These are phyloP conservation scores for Balakata baccata DNA, from an alignment of 345 rosid genomes.

Conservation along the genomic window DNA sequence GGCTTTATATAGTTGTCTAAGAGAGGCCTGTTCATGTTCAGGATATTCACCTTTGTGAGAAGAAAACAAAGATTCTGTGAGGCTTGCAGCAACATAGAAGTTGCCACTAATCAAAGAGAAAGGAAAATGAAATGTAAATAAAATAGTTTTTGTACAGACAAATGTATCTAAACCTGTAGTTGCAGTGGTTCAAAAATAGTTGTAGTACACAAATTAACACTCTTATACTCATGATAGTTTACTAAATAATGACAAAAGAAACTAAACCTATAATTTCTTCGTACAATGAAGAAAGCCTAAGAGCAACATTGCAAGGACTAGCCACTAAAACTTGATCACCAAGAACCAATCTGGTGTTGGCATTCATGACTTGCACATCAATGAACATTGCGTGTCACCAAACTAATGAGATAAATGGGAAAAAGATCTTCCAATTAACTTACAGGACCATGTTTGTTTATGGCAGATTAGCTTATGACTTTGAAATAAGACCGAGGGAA, in stretches of 20 bases:
- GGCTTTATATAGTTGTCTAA: constrained; percentile 72
- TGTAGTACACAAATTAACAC: too few species aligned
- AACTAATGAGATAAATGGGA: constrained; percentile 14
- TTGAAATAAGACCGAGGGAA: neutral
- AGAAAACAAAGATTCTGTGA: constrained; percentile 88
- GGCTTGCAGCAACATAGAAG: constrained; percentile 49
- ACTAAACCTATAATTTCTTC: constrained; percentile 88
- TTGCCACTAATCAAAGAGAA: neutral
- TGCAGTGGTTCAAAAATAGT: neutral
- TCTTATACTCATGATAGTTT: neutral
- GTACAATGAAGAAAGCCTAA: constrained; percentile 89
- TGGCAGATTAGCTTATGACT: neutral
- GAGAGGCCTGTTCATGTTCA: constrained; percentile 91
- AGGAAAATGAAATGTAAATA: neutral
- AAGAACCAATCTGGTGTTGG: constrained; percentile 86
- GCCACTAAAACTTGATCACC: constrained; percentile 86
- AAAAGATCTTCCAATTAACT: constrained; percentile 9
- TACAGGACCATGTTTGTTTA: neutral
- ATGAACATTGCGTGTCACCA: constrained; percentile 98
- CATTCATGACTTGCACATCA: constrained; percentile 93
- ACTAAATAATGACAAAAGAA: neutral
- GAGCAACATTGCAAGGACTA: constrained; percentile 94
- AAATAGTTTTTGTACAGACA: neutral
- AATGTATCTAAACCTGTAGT: neutral
- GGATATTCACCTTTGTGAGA: constrained; percentile 94